A percentile compares a stretch with the other conserved stretches of the same genome.
Evolutionary conservation across 305 asterid species (phyloP).

Genomic region (Rubia balearica): DNA sequence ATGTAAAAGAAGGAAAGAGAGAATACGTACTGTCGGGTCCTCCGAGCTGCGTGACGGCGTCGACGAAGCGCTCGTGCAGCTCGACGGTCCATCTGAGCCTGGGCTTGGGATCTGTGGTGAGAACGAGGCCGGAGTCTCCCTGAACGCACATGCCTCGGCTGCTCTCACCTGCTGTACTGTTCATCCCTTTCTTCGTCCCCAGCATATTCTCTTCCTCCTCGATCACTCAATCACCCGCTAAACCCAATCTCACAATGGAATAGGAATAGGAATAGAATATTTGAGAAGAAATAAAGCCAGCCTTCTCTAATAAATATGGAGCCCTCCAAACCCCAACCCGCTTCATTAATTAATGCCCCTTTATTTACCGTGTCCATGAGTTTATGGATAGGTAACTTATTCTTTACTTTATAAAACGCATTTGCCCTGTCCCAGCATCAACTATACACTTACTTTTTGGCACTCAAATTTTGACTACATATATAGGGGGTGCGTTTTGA

Average conservation of each 20-base stretch:
- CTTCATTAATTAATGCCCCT: too few relatives aligned
- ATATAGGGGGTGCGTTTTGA: too few relatives aligned
- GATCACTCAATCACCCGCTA: too few relatives aligned
- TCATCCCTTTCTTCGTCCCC: constrained; percentile 81
- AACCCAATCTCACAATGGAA: too few relatives aligned
- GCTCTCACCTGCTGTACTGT: constrained; percentile 28
- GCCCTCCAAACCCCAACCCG: too few relatives aligned
- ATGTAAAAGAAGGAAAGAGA: neutral
- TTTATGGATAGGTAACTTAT: too few relatives aligned
- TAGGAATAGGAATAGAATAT: neutral
- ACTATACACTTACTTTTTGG: too few relatives aligned
- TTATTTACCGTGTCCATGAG: rapidly evolving
- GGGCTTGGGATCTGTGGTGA: constrained; percentile 96
- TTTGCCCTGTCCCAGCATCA: too few relatives aligned
- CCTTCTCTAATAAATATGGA: too few relatives aligned
- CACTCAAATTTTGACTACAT: too few relatives aligned
- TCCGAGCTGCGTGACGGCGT: constrained; percentile 95
- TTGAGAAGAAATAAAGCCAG: neutral
- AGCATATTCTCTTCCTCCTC: constrained; percentile 35
- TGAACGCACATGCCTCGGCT: constrained; percentile 62
- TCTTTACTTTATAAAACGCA: too few relatives aligned
- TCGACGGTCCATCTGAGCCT: constrained; percentile 98
- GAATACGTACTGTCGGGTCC: constrained; percentile 73
- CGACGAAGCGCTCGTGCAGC: constrained; percentile 95
- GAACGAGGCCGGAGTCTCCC: constrained; percentile 95